Percentiles rank a stretch among this genome's conserved stretches.
Conservation (phyloP, 2,329 filamentous ascomycete genomes). For the Plectosphaerella cucumerina region DNA sequence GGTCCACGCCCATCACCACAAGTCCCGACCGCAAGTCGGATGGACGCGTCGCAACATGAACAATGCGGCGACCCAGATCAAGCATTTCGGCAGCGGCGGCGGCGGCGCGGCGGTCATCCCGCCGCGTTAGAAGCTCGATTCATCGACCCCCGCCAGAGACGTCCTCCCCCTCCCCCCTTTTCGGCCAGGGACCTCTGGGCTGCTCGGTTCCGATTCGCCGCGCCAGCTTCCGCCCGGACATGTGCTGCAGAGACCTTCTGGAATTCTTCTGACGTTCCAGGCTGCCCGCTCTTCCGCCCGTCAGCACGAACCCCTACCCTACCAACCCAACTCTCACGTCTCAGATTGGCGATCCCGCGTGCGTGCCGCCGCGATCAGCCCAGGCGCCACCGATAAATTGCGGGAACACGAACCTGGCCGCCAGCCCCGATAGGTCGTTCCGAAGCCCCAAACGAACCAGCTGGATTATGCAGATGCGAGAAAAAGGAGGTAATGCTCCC, state of each 20-base stretch:
- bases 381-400: neutral
- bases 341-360: neutral
- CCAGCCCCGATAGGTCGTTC: neutral
- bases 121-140: too few species aligned
- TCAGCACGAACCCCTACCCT: neutral
- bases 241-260: neutral
- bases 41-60: too few species aligned
- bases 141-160: too few species aligned
- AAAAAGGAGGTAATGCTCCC: neutral
- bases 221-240: too few species aligned
- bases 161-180: too few species aligned
- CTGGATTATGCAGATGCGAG: neutral
- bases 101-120: too few species aligned
- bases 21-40: too few species aligned
- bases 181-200: too few species aligned
- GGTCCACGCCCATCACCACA: too few species aligned
- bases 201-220: too few species aligned
- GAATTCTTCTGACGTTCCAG: neutral
- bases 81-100: too few species aligned
- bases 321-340: neutral
- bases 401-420: neutral
- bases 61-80: too few species aligned
- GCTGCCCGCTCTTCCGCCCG: neutral
- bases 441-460: neutral
- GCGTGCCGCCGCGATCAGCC: neutral